Base-by-base conservation (phyloP, 163 green algal genomes). In the Scenedesmus sp. region DNA sequence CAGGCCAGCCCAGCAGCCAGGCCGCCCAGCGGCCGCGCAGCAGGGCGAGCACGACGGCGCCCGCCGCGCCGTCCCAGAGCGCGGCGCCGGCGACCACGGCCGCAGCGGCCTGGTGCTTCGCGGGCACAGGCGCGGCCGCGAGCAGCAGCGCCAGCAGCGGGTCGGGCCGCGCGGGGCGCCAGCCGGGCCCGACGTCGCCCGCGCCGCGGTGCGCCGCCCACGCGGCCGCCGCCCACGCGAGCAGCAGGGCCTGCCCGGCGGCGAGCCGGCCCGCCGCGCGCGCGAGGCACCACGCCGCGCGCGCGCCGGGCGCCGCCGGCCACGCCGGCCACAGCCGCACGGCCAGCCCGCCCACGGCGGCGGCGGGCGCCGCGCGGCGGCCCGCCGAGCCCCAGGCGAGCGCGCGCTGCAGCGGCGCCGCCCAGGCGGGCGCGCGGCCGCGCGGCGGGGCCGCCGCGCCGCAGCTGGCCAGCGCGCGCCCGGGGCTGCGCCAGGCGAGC, bases 1-100 rank as follows among this genome's bases (percentile, higher is more conserved):
- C 9, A 15, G 50, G 18, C 66, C 66, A 75, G 47, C 63, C 29
- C 47, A 53, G 36, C 48, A 75, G 28, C 66, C 66, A 75, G 13
- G 56, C 26, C 24, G 4, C 14, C 48, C 48, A 63, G 15, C 66
- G 60, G 24, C 66, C 66, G 36, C 29, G 51, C 18, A 75, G 2
- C 4, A 29, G 5, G 36, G 48, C 66, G 11, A 48, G 29, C 24
- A 29, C 66, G 13, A 39, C 36, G 4, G 18, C 28, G 17, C 66
- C 66, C 3, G 63, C 13, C 34, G 62, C 9, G 9, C 26, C 66
- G 18, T 75, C 66, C 63, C 51, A 75, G 29, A 75, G 28, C 26
- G 50, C 66, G 11, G 66, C 48, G 22, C 31, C 47, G 17, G 63
- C 47, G 28, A 64, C 14, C 3, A 64, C 28, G 22, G 28, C 56